Evolutionary conservation across 495 filamentous ascomycete species (phyloP), one percentile per base, ranked within the genome.

Genomic region (Stereocaulon alpinum): DNA sequence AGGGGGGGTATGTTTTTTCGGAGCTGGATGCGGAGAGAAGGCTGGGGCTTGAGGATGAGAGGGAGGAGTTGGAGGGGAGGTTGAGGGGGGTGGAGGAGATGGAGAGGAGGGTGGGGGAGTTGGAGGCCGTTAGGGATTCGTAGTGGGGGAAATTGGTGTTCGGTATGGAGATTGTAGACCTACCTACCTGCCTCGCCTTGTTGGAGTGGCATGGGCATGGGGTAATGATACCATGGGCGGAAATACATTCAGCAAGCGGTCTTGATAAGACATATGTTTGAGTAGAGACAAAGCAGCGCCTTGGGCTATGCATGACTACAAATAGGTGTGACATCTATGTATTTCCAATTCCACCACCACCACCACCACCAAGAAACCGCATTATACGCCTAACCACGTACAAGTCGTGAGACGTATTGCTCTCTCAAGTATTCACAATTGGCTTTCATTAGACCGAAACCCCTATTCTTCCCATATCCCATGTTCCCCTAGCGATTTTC

Each of bases 1-100:
- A 95, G 68, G 93, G 94, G 0, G 74, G 86, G 18, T 96, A 88
- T 68, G 82, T 96, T 17, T 98, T 96, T 70, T 93, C 91, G 2
- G 82, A 83, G 50, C 72, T 98, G 34, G 93, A 98, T 73, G 91
- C 92, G 61, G 92, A 96, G 66, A 84, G 77, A 71, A 77, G 93
- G 61, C 66, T 96, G 72, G 76, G 81, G 70, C 73, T 98, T 40
- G 93, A 98, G 77, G 93, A 97, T 24, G 58, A 60, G 40, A 54
- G 7, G 49, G 58, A 60, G 50, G 58, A 60, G 27, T 40, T 60
- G 29, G 58, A 55, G 58, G 3, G 10, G 29, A 14, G n/a, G 18
- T 18, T 60, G 40, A 40, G 58, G 17, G 40, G 49, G 40, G 58
- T 60, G 40, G 58, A 60, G 49, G 58, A 55, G 58, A 60, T 59